Evolutionary conservation across 2,329 filamentous ascomycete genomes (phyloP).

Genomic region (Sclerotinia minor): DNA sequence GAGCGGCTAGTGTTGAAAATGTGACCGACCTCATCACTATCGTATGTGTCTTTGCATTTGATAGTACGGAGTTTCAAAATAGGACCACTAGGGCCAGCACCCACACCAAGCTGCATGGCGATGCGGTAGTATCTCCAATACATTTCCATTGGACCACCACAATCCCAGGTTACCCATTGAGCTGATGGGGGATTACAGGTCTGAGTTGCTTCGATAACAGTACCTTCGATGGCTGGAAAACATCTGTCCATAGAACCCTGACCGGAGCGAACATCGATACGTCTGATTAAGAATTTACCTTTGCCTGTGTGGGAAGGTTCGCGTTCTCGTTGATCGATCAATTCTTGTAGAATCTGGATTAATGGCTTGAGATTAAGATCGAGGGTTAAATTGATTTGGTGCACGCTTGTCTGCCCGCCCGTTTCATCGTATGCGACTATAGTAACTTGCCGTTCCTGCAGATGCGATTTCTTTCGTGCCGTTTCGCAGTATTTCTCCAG

Average conservation of each 20-base stretch:
- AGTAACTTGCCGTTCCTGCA: not conserved
- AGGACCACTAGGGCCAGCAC: not conserved
- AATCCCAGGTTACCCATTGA: conserved; percentile 22
- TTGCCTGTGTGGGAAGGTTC: not conserved
- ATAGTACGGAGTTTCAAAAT: conserved; percentile 23
- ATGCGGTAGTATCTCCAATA: conserved; percentile 19
- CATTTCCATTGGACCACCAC: conserved; percentile 12
- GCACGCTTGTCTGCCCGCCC: conserved; percentile 11
- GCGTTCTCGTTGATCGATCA: conserved; percentile 12
- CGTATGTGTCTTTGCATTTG: conserved; percentile 6
- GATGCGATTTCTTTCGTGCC: not conserved
- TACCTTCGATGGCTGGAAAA: conserved; percentile 20
- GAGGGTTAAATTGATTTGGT: not conserved
- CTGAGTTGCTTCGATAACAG: conserved; percentile 1
- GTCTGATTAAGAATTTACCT: conserved; percentile 10
- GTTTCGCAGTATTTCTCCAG: not conserved
- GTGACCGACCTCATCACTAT: not conserved
- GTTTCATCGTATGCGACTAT: conserved; percentile 21
- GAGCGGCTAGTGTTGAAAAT: conserved; percentile 5
- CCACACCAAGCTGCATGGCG: conserved; percentile 15
- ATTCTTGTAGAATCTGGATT: not conserved
- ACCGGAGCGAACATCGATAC: conserved; percentile 16
- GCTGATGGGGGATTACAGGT: not conserved
- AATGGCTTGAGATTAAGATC: not conserved
- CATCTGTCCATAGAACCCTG: not conserved